Percentiles rank a stretch among this genome's conserved stretches.
These are phyloP conservation scores for Amaranthus cruentus DNA, from an alignment of 148 eudicot genomes.

Conservation along the genomic window DNA sequence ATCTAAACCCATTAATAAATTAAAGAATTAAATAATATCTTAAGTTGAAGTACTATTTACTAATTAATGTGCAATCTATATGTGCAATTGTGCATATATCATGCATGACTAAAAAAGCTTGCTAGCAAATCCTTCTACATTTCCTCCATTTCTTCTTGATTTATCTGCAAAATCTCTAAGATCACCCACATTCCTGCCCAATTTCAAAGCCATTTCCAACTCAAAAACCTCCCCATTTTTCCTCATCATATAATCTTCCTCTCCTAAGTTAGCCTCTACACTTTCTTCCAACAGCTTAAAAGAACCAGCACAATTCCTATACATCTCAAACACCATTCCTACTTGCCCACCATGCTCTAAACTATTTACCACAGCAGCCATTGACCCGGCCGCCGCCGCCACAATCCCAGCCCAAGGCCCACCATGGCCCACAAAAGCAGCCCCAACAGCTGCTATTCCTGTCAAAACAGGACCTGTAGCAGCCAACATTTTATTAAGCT, in stretches of 20 bases:
- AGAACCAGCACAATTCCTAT: constrained; percentile 60
- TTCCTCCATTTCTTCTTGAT: constrained; percentile 28
- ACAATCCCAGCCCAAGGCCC: constrained; percentile 37
- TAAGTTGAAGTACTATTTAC: too few species aligned
- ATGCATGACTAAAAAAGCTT: constrained; percentile 37
- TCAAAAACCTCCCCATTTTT: constrained; percentile 57
- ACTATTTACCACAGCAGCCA: constrained; percentile 39
- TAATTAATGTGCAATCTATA: background rate
- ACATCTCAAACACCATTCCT: constrained; percentile 86
- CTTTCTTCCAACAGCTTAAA: constrained; percentile 40
- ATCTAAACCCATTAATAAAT: background rate
- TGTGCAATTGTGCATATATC: background rate
- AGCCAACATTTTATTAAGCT: constrained; percentile 48
- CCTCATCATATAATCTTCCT: constrained; percentile 24
- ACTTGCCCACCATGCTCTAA: constrained; percentile 81
- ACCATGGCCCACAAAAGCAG: constrained; percentile 30
- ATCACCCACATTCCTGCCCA: constrained; percentile 60
- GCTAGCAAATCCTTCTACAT: constrained; percentile 51
- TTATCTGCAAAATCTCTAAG: constrained; percentile 41
- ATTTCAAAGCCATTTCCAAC: constrained; percentile 49
- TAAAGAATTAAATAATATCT: constrained; percentile 3
- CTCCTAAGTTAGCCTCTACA: constrained; percentile 33
- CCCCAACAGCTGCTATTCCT: constrained; percentile 51
- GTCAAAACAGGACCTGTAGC: constrained; percentile 46
- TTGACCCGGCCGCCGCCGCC: constrained; percentile 34